Conservation (phyloP, 2,329 filamentous ascomycete genomes). For the Fusarium solani-melongenae region DNA sequence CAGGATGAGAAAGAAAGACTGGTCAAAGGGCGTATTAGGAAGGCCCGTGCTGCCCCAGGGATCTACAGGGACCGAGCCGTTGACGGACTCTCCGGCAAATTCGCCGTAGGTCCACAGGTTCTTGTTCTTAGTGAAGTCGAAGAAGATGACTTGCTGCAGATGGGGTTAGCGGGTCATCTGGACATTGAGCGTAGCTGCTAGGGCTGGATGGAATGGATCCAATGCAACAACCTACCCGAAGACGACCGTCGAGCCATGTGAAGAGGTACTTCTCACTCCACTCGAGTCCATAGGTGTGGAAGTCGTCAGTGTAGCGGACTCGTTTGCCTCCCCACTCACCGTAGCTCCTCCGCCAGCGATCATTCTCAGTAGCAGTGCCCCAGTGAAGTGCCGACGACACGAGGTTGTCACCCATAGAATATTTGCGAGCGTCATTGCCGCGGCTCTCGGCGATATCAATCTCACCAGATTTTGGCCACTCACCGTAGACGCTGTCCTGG, state of each 20-base stretch:
- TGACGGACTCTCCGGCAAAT: slow-evolving; percentile 53
- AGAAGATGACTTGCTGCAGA: slow-evolving; percentile 37
- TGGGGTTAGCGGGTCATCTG: not conserved
- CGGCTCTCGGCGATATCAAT: slow-evolving; percentile 64
- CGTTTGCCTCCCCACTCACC: slow-evolving; percentile 46
- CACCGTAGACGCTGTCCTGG: slow-evolving; percentile 57
- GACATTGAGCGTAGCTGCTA: not conserved
- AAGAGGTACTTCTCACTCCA: slow-evolving; percentile 64
- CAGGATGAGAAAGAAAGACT: slow-evolving; percentile 61
- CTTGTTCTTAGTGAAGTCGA: slow-evolving; percentile 49
- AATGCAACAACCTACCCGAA: slow-evolving; percentile 47
- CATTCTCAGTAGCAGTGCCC: slow-evolving; percentile 47
- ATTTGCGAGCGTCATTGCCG: slow-evolving; percentile 55
- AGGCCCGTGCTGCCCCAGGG: slow-evolving; percentile 55
- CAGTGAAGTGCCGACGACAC: slow-evolving; percentile 58
- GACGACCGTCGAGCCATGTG: slow-evolving; percentile 59
- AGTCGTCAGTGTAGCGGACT: slow-evolving; percentile 51
- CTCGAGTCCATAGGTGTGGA: slow-evolving; percentile 63
- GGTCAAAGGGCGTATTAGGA: slow-evolving; percentile 60
- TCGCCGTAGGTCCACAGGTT: slow-evolving; percentile 49
- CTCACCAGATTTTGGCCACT: slow-evolving; percentile 63
- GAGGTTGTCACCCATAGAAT: slow-evolving; percentile 50
- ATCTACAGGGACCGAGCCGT: slow-evolving; percentile 54
- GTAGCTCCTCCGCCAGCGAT: slow-evolving; percentile 47
- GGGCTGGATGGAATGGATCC: slow-evolving; percentile 12